Conservation (phyloP, 306 rosid genomes). For the Inga oerstediana region DNA sequence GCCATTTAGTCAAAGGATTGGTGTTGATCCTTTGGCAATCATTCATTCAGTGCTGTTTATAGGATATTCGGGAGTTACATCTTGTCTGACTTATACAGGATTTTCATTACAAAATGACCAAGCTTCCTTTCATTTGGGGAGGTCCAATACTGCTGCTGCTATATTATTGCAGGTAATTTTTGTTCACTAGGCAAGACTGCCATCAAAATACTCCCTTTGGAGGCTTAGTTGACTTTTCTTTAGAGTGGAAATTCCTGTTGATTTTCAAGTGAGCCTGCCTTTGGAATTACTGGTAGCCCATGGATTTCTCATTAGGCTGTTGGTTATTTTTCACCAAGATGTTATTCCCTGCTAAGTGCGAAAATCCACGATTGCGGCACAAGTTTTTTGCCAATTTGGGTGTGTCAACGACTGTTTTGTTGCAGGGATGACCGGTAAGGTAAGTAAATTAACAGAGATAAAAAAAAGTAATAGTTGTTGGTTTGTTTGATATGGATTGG, state of each 20-base stretch:
- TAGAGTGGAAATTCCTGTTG: conserved; percentile 34
- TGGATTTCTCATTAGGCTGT: not conserved
- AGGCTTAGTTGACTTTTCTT: not conserved
- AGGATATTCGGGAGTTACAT: conserved; percentile 46
- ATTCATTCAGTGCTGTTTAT: conserved; percentile 42
- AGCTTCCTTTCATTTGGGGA: conserved; percentile 51
- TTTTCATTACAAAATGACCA: conserved; percentile 42
- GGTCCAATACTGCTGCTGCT: conserved; percentile 62
- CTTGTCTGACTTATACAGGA: conserved; percentile 14
- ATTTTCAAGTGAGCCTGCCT: conserved; percentile 36
- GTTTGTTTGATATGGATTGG: not conserved
- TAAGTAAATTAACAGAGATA: conserved; percentile 10
- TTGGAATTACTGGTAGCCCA: conserved; percentile 1
- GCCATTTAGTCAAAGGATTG: conserved; percentile 44
- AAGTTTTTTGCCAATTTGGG: conserved; percentile 7
- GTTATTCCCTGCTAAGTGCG: not conserved
- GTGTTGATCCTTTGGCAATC: conserved; percentile 48
- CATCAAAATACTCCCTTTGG: not conserved
- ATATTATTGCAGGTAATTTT: conserved; percentile 55
- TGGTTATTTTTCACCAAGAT: not conserved
- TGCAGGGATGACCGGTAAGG: conserved; percentile 9
- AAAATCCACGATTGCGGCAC: not conserved
- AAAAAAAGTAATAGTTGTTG: not conserved
- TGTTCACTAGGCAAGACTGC: conserved; percentile 39
- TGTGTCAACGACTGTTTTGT: not conserved